Evolutionary conservation across 2,329 filamentous ascomycete species (phyloP).

Genomic region (Furcasterigmium sp.): DNA sequence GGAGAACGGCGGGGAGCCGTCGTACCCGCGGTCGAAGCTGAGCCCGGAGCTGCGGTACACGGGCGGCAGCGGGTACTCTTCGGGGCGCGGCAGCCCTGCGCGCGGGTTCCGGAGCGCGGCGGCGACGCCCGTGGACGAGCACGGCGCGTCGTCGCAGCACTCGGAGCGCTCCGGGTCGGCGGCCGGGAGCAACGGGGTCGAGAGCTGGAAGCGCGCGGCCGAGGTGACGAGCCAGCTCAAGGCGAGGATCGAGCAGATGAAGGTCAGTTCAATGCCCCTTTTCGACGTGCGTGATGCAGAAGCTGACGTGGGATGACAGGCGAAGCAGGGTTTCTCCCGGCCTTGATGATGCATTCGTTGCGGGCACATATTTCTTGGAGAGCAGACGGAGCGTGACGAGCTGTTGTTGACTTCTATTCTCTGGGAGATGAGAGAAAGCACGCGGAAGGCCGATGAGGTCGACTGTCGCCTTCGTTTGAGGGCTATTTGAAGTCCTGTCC

Average conservation of each 20-base stretch:
- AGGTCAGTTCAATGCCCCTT: constrained; percentile 42
- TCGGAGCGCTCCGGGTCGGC: constrained; percentile 19
- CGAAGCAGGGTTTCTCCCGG: constrained; percentile 42
- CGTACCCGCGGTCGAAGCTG: constrained; percentile 45
- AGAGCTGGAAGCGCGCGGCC: constrained; percentile 95
- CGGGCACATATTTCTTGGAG: neutral
- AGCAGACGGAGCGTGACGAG: no score
- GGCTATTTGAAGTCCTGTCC: neutral
- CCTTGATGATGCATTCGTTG: constrained; percentile 10
- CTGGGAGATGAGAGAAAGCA: no score
- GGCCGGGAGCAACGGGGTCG: constrained; percentile 52
- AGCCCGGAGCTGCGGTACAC: constrained; percentile 50
- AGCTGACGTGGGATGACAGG: constrained; percentile 27
- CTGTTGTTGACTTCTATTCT: no score
- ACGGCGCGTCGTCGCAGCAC: constrained; percentile 1
- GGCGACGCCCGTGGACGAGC: constrained; percentile 12
- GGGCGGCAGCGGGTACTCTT: constrained; percentile 44
- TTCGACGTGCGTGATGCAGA: constrained; percentile 8
- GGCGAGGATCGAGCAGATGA: constrained; percentile 98
- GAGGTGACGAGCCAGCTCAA: constrained; percentile 98
- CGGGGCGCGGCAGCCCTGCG: constrained; percentile 55
- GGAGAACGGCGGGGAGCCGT: constrained; percentile 58
- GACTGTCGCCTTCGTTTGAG: constrained; percentile 1
- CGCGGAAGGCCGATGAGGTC: neutral
- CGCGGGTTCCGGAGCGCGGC: constrained; percentile 41